Conservation (phyloP, 1,139 yeast species). For the Saccharomycopsis hybrid region DNA sequence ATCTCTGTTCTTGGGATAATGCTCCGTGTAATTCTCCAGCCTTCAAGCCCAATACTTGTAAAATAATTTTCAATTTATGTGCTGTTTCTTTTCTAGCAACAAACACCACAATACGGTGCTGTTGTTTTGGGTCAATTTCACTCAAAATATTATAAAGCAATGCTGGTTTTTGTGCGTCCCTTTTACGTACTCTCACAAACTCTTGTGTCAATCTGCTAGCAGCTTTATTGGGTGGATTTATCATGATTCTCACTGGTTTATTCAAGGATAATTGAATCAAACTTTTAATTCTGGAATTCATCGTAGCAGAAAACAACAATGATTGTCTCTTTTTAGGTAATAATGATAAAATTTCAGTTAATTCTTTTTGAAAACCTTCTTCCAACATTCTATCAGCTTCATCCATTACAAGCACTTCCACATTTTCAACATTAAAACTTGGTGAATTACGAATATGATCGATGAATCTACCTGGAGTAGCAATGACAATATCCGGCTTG, state of each 20-base stretch:
- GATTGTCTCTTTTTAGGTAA: constrained; percentile 93
- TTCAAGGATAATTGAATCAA: constrained; percentile 80
- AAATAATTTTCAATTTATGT: constrained; percentile 73
- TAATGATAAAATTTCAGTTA: constrained; percentile 79
- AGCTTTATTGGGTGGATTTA: constrained; percentile 92
- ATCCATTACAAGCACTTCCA: constrained; percentile 88
- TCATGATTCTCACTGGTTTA: constrained; percentile 90
- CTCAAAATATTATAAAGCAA: constrained; percentile 66
- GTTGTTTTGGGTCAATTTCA: constrained; percentile 53
- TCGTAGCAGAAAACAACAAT: constrained; percentile 90
- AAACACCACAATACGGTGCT: constrained; percentile 76
- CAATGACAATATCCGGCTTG: constrained; percentile 93
- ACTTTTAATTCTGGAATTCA: constrained; percentile 89
- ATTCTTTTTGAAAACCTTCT: constrained; percentile 94
- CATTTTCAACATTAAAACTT: constrained; percentile 81
- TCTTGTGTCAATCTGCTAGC: constrained; percentile 85
- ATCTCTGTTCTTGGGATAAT: constrained; percentile 90
- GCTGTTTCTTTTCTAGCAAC: constrained; percentile 89
- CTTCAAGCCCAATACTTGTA: constrained; percentile 80
- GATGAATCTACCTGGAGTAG: constrained; percentile 95
- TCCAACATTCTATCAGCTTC: constrained; percentile 99
- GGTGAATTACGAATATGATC: constrained; percentile 96
- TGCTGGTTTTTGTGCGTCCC: constrained; percentile 80
- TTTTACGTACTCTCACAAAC: constrained; percentile 87
- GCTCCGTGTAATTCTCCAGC: constrained; percentile 95